These are phyloP conservation scores for Radiomyces spectabilis DNA, from an alignment of 192 early-diverging fungal genomes.

Conservation along the genomic window DNA sequence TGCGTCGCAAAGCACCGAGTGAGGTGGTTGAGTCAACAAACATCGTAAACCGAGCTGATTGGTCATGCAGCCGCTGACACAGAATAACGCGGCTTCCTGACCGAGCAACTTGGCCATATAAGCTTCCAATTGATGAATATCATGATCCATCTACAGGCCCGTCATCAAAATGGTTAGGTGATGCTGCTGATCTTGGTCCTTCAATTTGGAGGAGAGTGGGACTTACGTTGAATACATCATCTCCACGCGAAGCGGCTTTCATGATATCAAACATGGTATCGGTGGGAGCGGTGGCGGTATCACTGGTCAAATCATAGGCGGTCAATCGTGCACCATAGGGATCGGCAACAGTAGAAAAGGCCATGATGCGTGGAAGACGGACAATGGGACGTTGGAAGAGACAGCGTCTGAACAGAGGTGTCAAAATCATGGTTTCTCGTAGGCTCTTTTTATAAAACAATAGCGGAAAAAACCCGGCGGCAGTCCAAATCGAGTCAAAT, in stretches of 20 bases:
- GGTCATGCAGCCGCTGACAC: conserved; percentile 73
- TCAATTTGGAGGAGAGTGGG: too few species aligned
- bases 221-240: conserved; percentile 52
- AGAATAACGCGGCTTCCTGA: conserved; percentile 77
- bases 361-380: too few species aligned
- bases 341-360: too few species aligned
- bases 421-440: too few species aligned
- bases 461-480: too few species aligned
- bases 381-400: too few species aligned
- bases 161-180: neutral
- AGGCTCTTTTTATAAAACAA: too few species aligned
- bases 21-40: conserved; percentile 68
- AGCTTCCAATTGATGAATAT: conserved; percentile 32
- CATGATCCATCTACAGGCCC: neutral
- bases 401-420: too few species aligned
- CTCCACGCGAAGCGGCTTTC: conserved; percentile 42
- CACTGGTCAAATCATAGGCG: conserved; percentile 35
- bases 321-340: too few species aligned
- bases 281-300: conserved; percentile 52
- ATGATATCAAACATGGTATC: conserved; percentile 57
- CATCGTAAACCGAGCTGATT: conserved; percentile 78
- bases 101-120: conserved; percentile 63
- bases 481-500: too few species aligned
- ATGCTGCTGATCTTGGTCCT: neutral
- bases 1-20: conserved; percentile 67